Evolutionary conservation across 768 basidiomycete species (phyloP), one percentile per base, ranked within the genome.

Genomic region (Russula griseocarnosa): DNA sequence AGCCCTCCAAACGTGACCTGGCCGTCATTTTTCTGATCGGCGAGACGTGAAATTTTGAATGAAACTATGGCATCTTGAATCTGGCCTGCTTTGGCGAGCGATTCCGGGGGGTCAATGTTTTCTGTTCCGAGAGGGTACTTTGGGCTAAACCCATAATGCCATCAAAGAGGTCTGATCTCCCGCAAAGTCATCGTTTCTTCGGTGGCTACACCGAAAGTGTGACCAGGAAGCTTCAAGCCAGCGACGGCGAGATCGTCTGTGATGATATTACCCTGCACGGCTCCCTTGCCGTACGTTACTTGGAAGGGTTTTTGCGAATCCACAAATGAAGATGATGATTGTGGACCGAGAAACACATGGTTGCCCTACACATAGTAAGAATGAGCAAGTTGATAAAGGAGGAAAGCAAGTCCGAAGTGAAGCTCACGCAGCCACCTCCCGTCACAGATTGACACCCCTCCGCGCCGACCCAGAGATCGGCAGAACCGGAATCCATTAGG

Each of bases 1-100:
- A 92, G 79, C 14, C 81, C 87, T 38, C 92, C 92, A 66, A 94
- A 89, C 9, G 91, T 91, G 63, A 94, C 81, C 75, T 91, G 81
- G 56, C 92, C 92, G 68, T 92, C 87, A 68, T 87, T 87, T 71
- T 77, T 73, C 69, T 80, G 76, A 71, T 93, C 90, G 10, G 82
- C 79, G 38, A 87, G 76, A 62, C 92, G 88, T 3, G 89, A 80
- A 61, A 95, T 84, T 76, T 89, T 92, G 82, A 82, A 92, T 10
- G 90, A 89, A 11, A 84, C 82, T 70, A 94, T 87, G 2, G 89
- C 80, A 8, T 81, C 78, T 32, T 75, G 66, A 61, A 94, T 85
- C 58, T 83, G 75, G 36, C 84, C 84, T 7, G 76, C 76, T 24
- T 76, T 65, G 1, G 83, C 85, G 36, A 94, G 78, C 1, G 87